These are phyloP conservation scores for Fusarium torreyae DNA, from an alignment of 2,329 filamentous ascomycete genomes.

Conservation along the genomic window DNA sequence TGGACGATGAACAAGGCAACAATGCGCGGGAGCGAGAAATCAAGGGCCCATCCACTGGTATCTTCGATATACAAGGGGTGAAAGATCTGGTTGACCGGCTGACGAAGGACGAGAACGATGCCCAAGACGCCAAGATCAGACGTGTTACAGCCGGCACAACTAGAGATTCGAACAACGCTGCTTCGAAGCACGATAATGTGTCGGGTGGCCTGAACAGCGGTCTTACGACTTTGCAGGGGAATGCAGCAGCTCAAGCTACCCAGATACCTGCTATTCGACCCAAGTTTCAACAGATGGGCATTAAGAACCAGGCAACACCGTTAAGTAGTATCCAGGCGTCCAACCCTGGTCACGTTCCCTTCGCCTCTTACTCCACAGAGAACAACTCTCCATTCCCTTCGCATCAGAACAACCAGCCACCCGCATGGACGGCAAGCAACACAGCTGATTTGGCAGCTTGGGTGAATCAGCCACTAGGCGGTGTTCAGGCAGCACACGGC, in stretches of 20 bases:
- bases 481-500: conserved; percentile 18
- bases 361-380: conserved; percentile 21
- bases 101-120: conserved; percentile 6
- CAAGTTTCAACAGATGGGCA: conserved; percentile 31
- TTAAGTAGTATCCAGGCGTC: conserved; percentile 4
- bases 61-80: conserved; percentile 30
- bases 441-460: conserved; percentile 16
- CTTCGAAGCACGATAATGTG: not conserved
- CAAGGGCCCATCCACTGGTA: conserved; percentile 32
- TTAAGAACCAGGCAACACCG: conserved; percentile 22
- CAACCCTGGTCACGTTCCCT: not conserved
- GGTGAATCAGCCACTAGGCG: conserved; percentile 17
- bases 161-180: too few relatives aligned
- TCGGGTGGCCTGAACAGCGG: not conserved
- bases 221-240: conserved; percentile 14
- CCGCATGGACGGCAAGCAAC: conserved; percentile 28
- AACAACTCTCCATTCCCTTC: conserved; percentile 22
- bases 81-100: conserved; percentile 11
- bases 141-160: not conserved
- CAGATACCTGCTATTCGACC: conserved; percentile 16
- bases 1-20: conserved; percentile 31
- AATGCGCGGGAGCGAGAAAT: conserved; percentile 2
- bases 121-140: conserved; percentile 5
- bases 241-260: conserved; percentile 23
- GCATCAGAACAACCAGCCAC: not conserved